These are phyloP conservation scores for Scytalidium lignicola DNA, from an alignment of 2,329 filamentous ascomycete species.

Conservation along the genomic window DNA sequence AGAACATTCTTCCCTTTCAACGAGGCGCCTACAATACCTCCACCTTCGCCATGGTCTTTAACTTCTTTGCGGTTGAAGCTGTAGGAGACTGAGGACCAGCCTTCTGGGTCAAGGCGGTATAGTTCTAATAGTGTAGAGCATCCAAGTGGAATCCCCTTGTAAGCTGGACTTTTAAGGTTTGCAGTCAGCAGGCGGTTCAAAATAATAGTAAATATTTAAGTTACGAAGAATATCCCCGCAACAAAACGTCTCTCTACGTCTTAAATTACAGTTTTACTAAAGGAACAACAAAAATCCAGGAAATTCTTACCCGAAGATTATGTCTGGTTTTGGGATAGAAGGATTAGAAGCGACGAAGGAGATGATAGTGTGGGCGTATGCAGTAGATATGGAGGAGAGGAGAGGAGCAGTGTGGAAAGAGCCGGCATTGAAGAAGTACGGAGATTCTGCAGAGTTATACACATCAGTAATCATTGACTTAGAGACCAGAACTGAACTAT, in stretches of 20 bases:
- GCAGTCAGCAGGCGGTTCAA: too few species aligned
- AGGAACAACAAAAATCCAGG: too few species aligned
- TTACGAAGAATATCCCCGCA: too few species aligned
- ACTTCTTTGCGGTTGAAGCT: constrained; percentile 63
- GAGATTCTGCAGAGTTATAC: constrained; percentile 37
- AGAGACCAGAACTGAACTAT: not conserved
- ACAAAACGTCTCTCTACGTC: too few species aligned
- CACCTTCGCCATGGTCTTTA: constrained; percentile 60
- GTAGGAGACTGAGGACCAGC: constrained; percentile 52
- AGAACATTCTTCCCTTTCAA: constrained; percentile 58
- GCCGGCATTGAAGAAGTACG: constrained; percentile 66
- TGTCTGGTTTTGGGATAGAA: constrained; percentile 36
- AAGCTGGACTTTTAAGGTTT: constrained; percentile 41
- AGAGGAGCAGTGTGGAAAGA: constrained; percentile 54
- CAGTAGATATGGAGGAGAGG: constrained; percentile 50
- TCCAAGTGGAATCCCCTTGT: constrained; percentile 61
- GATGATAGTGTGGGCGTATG: constrained; percentile 42
- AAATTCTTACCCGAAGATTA: constrained; percentile 47
- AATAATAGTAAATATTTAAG: too few species aligned
- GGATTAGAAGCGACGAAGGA: constrained; percentile 10
- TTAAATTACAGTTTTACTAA: too few species aligned
- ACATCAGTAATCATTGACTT: not conserved
- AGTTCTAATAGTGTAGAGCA: constrained; percentile 52
- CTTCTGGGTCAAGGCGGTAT: constrained; percentile 43
- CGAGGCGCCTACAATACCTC: constrained; percentile 54